Evolutionary conservation across 768 basidiomycete genomes (phyloP).

Genomic region (Butyriboletus loyo): DNA sequence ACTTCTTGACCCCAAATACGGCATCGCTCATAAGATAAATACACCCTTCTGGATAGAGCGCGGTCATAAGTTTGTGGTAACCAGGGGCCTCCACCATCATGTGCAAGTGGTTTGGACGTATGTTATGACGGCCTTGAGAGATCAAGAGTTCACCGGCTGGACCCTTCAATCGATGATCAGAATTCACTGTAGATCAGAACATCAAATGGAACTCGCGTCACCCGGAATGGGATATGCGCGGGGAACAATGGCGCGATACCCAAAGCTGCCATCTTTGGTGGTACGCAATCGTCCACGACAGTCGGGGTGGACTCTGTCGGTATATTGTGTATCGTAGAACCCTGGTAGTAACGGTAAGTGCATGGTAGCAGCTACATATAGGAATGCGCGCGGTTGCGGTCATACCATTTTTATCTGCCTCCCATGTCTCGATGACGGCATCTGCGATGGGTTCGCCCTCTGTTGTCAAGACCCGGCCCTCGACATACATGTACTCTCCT

Average conservation of each 20-base stretch:
- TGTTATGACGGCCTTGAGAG: constrained; percentile 62
- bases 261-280: constrained; percentile 60
- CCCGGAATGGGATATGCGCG: constrained; percentile 72
- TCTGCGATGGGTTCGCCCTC: constrained; percentile 61
- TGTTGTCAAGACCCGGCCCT: constrained; percentile 60
- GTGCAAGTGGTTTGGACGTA: constrained; percentile 81
- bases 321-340: constrained; percentile 51
- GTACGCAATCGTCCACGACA: constrained; percentile 67
- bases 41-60: constrained; percentile 73
- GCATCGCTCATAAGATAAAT: constrained; percentile 64
- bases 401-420: constrained; percentile 62
- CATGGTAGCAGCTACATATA: background rate
- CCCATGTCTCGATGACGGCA: constrained; percentile 81
- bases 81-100: constrained; percentile 69
- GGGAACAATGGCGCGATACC: constrained; percentile 70
- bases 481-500: constrained; percentile 79
- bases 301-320: constrained; percentile 55
- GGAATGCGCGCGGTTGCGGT: constrained; percentile 28
- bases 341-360: constrained; percentile 5
- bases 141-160: constrained; percentile 65
- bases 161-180: constrained; percentile 40
- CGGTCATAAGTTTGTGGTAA: constrained; percentile 68
- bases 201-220: constrained; percentile 42
- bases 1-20: constrained; percentile 81
- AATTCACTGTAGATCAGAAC: constrained; percentile 1